Percentiles rank a stretch among this genome's conserved stretches.
Conservation (phyloP, 768 basidiomycete genomes). For the Asterophora lycoperdoides region DNA sequence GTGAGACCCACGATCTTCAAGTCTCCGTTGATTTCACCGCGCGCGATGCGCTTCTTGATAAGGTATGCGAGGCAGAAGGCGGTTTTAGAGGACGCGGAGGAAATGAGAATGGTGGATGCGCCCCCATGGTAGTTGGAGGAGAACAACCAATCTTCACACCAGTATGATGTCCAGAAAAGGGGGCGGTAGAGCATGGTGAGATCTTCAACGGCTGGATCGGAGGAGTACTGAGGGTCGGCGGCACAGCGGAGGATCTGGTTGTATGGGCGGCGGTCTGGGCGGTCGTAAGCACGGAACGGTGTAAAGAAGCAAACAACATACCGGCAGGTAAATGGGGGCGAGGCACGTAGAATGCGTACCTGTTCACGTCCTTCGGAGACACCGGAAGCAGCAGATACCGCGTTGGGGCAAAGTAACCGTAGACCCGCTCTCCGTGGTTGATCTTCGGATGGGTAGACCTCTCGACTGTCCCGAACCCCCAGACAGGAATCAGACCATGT, state of each 20-base stretch:
- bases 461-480: constrained; percentile 64
- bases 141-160: constrained; percentile 70
- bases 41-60: constrained; percentile 41
- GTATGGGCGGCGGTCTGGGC: constrained; percentile 58
- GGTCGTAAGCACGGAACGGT: background rate
- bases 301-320: constrained; percentile 17
- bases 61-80: constrained; percentile 67
- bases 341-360: constrained; percentile 51
- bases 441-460: constrained; percentile 47
- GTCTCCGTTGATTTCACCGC: constrained; percentile 21
- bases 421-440: constrained; percentile 52
- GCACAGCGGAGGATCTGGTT: constrained; percentile 63
- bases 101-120: constrained; percentile 48
- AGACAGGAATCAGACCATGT: constrained; percentile 65
- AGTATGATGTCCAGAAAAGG: constrained; percentile 72
- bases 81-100: constrained; percentile 70
- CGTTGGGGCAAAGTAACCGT: constrained; percentile 59
- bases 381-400: constrained; percentile 54
- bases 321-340: constrained; percentile 61
- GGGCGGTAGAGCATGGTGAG: constrained; percentile 70
- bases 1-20: constrained; percentile 56
- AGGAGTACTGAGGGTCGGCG: constrained; percentile 49
- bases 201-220: constrained; percentile 48
- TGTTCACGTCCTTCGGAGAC: constrained; percentile 47
- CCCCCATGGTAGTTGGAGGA: constrained; percentile 46